A percentile compares a stretch with the other conserved stretches of the same genome.
phyloP scores from a whole-genome alignment of 257 asterid genomes.

The Jaltomata sinuosa region DNA sequence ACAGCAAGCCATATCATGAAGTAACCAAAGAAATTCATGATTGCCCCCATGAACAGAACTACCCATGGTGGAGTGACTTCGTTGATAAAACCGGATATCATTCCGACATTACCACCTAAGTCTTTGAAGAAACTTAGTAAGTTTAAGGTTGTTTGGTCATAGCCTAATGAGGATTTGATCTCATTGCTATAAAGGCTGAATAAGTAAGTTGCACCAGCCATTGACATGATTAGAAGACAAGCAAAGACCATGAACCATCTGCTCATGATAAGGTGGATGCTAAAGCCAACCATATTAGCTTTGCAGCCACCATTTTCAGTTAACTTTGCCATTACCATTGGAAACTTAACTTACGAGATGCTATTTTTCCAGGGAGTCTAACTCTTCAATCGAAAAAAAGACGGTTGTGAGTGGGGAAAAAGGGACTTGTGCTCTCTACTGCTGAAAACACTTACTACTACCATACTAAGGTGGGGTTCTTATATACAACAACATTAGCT shows the following conservation, averaged over 20 bases:
- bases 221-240: conserved; percentile 45
- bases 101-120: conserved; percentile 51
- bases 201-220: conserved; percentile 57
- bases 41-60: conserved; percentile 40
- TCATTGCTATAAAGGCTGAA: conserved; percentile 48
- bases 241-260: conserved; percentile 63
- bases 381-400: too few species aligned
- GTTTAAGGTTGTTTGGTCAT: conserved; percentile 52
- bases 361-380: too few species aligned
- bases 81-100: conserved; percentile 43
- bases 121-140: conserved; percentile 52
- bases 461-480: neutral
- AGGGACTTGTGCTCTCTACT: neutral
- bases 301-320: neutral
- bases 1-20: conserved; percentile 54
- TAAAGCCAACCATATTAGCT: conserved; percentile 3
- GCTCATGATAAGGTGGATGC: conserved; percentile 19
- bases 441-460: neutral
- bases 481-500: neutral
- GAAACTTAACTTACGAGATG: too few species aligned
- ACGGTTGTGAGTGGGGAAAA: neutral
- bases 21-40: conserved; percentile 57
- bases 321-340: neutral
- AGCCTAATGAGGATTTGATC: conserved; percentile 45
- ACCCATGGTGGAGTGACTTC: conserved; percentile 56